Base-by-base conservation (phyloP, 208 protist genomes). In the Trypanosoma platydactyli region DNA sequence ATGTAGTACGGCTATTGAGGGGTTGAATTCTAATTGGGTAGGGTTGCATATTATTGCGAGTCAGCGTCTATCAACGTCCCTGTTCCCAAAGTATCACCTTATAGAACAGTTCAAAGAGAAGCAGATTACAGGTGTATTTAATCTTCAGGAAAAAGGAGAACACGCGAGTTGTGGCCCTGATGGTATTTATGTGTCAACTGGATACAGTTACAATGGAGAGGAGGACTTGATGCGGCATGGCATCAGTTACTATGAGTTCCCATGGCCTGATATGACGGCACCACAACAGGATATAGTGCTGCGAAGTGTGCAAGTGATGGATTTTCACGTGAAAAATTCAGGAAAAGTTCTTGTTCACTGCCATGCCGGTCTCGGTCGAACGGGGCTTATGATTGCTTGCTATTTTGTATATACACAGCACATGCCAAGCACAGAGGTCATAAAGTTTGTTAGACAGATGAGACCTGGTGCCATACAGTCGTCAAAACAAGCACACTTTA, bases 91-190 rank as follows among this genome's bases (percentile, higher is more conserved):
- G 73, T 95, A 89, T 71, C 75, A 78, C 7, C 74, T 97, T 41
- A 91, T 94, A 22, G 54, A 80, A 15, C 84, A 96, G 71, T 97
- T 97, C 68, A 82, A 83, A 35, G 46, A 71, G 20, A 74, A 91
- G 48, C 54, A 87, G 12, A 81, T 97, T 24, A 94, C 79, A 13
- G 85, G 89, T 4, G 84, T 96, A 38, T 80, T 97, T 27, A 97
- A 97, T 61, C 59, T 97, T 15, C 89, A 95, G 59, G 91, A 94
- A 64, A 94, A 93, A 59, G 91, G 91, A 22, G 91, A 96, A 80
- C 93, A 97, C 74, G 80, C 81, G n/a, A 81, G 79, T 76, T 97
- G 93, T 68, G 93, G 93, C 16, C 90, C 90, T 11, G 86, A 96
- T 42, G 89, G 88, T 38, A 72, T 94, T 30, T 89, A 94, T 73